Evolutionary conservation across 1,284 basidiomycete genomes (phyloP).

Genomic region (Leccinum insolens): DNA sequence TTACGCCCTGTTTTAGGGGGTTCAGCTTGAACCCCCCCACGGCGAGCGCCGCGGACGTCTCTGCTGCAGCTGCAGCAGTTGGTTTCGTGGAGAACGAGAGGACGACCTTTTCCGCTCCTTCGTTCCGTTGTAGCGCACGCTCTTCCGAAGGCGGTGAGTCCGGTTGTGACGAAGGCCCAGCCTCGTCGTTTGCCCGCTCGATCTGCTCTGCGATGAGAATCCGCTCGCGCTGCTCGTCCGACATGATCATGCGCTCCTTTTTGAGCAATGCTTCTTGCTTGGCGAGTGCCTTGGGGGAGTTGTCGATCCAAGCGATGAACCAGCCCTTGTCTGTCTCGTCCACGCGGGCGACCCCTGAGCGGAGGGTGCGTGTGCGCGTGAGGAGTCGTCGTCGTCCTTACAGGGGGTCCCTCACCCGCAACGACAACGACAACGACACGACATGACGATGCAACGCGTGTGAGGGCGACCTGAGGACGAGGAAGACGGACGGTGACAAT

Average conservation of each 20-base stretch:
- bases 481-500: too few species aligned
- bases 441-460: too few species aligned
- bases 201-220: conserved; percentile 93
- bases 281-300: conserved; percentile 88
- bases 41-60: conserved; percentile 25
- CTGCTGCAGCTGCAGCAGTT: conserved; percentile 23
- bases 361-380: conserved; percentile 18
- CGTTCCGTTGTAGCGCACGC: conserved; percentile 73
- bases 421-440: too few species aligned
- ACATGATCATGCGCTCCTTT: conserved; percentile 89
- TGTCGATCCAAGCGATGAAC: conserved; percentile 98
- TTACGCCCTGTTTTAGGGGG: conserved; percentile 47
- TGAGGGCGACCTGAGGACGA: too few species aligned
- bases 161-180: conserved; percentile 38
- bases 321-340: conserved; percentile 99
- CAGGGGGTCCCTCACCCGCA: too few species aligned
- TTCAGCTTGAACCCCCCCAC: conserved; percentile 59
- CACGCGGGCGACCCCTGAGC: conserved; percentile 86
- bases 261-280: conserved; percentile 89
- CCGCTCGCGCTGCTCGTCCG: conserved; percentile 94
- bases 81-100: conserved; percentile 68
- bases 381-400: too few species aligned
- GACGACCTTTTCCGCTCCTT: conserved; percentile 73
- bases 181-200: conserved; percentile 72
- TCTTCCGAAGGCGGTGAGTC: conserved; percentile 47